phyloP scores from a whole-genome alignment of 1,284 basidiomycete species.

The Mycosarcoma mackinlayi region DNA sequence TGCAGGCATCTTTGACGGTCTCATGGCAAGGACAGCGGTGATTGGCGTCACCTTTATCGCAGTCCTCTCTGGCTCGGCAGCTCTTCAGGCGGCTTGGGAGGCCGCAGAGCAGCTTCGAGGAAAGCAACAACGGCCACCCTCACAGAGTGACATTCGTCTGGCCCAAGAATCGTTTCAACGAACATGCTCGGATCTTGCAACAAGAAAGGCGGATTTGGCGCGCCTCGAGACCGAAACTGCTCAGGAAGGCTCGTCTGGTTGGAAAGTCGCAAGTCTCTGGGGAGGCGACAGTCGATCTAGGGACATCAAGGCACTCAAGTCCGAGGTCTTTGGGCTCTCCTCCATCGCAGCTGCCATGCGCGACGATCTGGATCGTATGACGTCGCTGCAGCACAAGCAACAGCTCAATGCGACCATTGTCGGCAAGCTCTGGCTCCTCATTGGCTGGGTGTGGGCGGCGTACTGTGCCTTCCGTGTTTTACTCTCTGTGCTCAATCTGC shows the following conservation, averaged over 20 bases:
- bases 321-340: slow-evolving; percentile 69
- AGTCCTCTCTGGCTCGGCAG: slow-evolving; percentile 69
- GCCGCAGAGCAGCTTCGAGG: slow-evolving; percentile 66
- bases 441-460: slow-evolving; percentile 67
- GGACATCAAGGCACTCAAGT: slow-evolving; percentile 65
- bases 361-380: slow-evolving; percentile 66
- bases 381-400: slow-evolving; percentile 62
- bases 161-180: slow-evolving; percentile 47
- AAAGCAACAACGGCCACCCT: slow-evolving; percentile 32
- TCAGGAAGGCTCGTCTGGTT: slow-evolving; percentile 8
- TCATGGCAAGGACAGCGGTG: slow-evolving; percentile 67
- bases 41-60: slow-evolving; percentile 70
- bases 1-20: slow-evolving; percentile 39
- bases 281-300: slow-evolving; percentile 35
- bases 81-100: slow-evolving; percentile 69
- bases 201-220: slow-evolving; percentile 46
- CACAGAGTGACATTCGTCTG: slow-evolving; percentile 28
- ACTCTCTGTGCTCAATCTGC: slow-evolving; percentile 45
- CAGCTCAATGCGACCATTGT: slow-evolving; percentile 64
- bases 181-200: slow-evolving; percentile 48
- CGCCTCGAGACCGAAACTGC: slow-evolving; percentile 36
- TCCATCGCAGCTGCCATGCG: slow-evolving; percentile 68
- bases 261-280: slow-evolving; percentile 27
- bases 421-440: slow-evolving; percentile 64
- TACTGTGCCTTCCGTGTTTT: slow-evolving; percentile 67